Base-by-base conservation (phyloP, 768 basidiomycete genomes). In the Kwoniella dejecticola region DNA sequence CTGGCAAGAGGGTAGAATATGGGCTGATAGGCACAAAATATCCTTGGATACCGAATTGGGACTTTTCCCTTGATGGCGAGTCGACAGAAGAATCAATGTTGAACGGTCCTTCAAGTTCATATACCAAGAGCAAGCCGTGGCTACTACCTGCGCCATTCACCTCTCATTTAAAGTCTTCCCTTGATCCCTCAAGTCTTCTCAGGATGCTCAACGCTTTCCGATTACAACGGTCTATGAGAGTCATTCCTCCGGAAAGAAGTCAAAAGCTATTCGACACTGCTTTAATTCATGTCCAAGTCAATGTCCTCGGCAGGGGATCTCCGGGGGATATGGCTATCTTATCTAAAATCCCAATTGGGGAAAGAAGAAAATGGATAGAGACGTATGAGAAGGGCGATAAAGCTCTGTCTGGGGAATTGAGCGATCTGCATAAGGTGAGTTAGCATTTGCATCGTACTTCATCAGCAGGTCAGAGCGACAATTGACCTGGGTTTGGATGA, bases 31-130 rank as follows among this genome's bases (percentile, higher is more conserved):
- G 84, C 4, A 87, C 85, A 0, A 81, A 55, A n/a, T 87, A 85
- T 72, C 89, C 91, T 1, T 97, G 88, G 87, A 80, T 79, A 47
- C 83, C 88, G 1, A 87, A 91, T 66, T 94, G 91, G 91, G 81
- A 21, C 11, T 48, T 49, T 4, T 12, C 74, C 4, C 45, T 71
- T 15, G 15, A 36, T 15, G 17, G 49, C 12, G 27, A 45, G 47
- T 50, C 56, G 42, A 13, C 15, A 15, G 57, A 58, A 49, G 54
- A 56, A 40, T 40, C 24, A 6, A 55, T 56, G 19, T 70, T 87
- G 21, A 80, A 86, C 27, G 21, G 45, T 27, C 26, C 59, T 23
- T n/a, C n/a, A n/a, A n/a, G n/a, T n/a, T n/a, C n/a, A n/a, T n/a
- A n/a, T n/a, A 23, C 36, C 17, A 19, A 12, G 15, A 45, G 80